Conservation (phyloP, 345 rosid species). For the Pistacia vera region DNA sequence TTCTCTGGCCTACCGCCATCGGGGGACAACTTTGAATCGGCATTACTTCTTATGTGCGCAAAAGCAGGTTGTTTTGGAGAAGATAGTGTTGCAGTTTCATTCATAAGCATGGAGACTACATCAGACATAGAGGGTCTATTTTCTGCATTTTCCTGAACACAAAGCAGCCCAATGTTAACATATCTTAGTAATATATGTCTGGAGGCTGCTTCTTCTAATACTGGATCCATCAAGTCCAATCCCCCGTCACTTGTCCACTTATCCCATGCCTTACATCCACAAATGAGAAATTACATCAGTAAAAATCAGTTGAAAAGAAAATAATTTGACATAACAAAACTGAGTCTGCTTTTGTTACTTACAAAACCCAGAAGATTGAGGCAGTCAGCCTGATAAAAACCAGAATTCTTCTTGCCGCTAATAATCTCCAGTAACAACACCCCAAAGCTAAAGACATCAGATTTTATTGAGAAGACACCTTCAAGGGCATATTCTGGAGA, state of each 20-base stretch:
- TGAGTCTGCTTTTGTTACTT: not conserved
- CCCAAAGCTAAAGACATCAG: constrained; percentile 8
- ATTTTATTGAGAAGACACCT: constrained; percentile 4
- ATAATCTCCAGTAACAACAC: not conserved
- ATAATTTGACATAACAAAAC: too few species aligned
- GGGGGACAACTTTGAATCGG: not conserved
- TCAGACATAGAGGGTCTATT: constrained; percentile 33
- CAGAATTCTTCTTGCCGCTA: not conserved
- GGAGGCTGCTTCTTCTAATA: not conserved
- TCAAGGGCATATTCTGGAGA: not conserved
- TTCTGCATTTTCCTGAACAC: constrained; percentile 25
- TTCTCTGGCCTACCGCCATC: not conserved
- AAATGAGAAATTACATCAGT: not conserved
- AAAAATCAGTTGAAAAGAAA: not conserved
- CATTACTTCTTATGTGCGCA: not conserved
- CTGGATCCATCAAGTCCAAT: not conserved
- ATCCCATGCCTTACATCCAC: constrained; percentile 11
- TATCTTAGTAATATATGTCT: not conserved
- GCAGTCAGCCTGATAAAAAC: not conserved
- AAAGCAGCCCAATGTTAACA: constrained; percentile 19
- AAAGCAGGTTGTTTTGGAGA: constrained; percentile 31
- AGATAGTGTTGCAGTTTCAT: constrained; percentile 4
- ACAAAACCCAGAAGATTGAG: not conserved
- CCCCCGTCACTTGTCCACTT: not conserved
- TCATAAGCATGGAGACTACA: constrained; percentile 24